Evolutionary conservation across 139 green algal species (phyloP), one percentile per base, ranked within the genome.

Genomic region (Chlamydomonas sphaeroides): DNA sequence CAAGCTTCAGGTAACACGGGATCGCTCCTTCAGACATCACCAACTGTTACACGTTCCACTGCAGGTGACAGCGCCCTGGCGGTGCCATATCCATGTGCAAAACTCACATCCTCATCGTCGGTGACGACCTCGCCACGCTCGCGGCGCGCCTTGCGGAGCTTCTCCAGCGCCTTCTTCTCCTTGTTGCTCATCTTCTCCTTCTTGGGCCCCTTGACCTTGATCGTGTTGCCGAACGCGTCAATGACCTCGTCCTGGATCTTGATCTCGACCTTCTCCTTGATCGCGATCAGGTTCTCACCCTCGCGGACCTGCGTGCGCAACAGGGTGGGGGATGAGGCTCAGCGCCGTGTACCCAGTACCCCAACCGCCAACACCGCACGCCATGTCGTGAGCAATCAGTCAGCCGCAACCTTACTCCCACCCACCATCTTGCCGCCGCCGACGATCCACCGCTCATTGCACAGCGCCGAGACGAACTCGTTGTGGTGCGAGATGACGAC

Each of bases 401-500:
- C 48, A 11, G 14, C 48, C 48, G 48, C 11, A 17, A 17, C 48
- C 14, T 17, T 11, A 11, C 17, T 17, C 7, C 56, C 20, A n/a
- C n/a, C n/a, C 63, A 68, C 78, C 68, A 95, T 85, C 87, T 90
- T 88, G 80, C 95, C 95, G 57, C 90, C 87, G 68, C 87, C 94
- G 33, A 98, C 94, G 77, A 87, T 88, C 95, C 95, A 98, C 67
- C 90, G 95, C 92, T 98, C 95, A 30, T 88, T 84, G 90, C 95
- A 97, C 39, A 97, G 85, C 30, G 90, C 88, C 26, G 63, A 80
- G 25, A 76, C 63, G 86, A 97, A 97, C 90, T 96, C 93, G 53
- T 77, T 62, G 89, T 96, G 94, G 89, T 98, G 95, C 26, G 85
- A 93, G 77, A 98, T 97, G 68, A 98, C 91, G 57, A 98, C 84